A percentile compares a stretch with the other conserved stretches of the same genome.
phyloP scores from a whole-genome alignment of 192 early-diverging fungal species.

The Endogone sp. region DNA sequence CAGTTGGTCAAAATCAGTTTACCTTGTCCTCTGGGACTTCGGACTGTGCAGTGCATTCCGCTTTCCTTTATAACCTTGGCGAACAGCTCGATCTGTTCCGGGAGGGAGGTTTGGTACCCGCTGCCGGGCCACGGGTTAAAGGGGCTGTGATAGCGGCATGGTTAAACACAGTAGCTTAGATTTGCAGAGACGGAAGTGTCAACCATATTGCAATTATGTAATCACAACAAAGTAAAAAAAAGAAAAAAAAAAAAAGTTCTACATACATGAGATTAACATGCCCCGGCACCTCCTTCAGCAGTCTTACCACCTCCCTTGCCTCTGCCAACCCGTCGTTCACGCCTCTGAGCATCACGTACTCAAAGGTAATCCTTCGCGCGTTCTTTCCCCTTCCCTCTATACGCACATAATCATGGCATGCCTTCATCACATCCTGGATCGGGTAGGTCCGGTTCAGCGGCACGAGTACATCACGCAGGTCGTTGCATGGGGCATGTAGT shows the following conservation, averaged over 20 bases:
- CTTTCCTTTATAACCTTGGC: constrained; percentile 39
- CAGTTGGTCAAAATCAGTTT: not conserved
- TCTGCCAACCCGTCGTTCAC: constrained; percentile 76
- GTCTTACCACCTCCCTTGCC: constrained; percentile 59
- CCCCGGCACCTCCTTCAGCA: constrained; percentile 60
- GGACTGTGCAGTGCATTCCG: constrained; percentile 55
- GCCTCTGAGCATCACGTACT: constrained; percentile 85
- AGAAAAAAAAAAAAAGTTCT: too few relatives aligned
- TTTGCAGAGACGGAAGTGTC: constrained; percentile 8
- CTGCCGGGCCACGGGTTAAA: constrained; percentile 89
- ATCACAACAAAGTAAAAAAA: too few relatives aligned
- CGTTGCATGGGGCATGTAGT: constrained; percentile 79
- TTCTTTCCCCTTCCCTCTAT: constrained; percentile 23
- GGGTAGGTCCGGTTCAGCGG: constrained; percentile 86
- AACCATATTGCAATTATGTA: too few relatives aligned
- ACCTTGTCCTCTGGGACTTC: constrained; percentile 56
- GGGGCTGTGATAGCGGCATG: constrained; percentile 41
- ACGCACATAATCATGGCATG: constrained; percentile 60
- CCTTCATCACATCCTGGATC: constrained; percentile 61
- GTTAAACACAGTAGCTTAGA: not conserved
- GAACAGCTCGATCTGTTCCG: constrained; percentile 53
- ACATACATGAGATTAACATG: constrained; percentile 73
- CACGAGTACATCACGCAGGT: constrained; percentile 71
- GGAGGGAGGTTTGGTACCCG: constrained; percentile 53
- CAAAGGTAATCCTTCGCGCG: constrained; percentile 79